Evolutionary conservation across 306 rosid species (phyloP).

Genomic region (Cicer pinnatifidum): DNA sequence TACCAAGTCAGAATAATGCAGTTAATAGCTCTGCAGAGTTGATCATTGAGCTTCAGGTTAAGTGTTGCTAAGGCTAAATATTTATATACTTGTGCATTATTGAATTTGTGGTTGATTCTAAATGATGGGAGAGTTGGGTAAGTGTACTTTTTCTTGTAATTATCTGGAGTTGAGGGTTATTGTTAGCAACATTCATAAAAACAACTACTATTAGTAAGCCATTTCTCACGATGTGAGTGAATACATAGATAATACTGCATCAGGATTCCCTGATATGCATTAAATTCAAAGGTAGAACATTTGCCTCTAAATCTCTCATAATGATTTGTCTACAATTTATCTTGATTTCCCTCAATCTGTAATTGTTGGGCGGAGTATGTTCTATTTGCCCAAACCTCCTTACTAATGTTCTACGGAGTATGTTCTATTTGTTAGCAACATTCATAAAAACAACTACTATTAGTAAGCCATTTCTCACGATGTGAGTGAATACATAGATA

Average conservation of each 20-base stretch:
- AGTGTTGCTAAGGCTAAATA: slow-evolving; percentile 40
- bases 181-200: background rate
- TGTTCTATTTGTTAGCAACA: no score
- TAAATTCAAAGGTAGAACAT: no score
- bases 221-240: no score
- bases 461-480: background rate
- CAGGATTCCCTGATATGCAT: no score
- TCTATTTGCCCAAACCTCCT: background rate
- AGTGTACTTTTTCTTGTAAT: slow-evolving; percentile 3
- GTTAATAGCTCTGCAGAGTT: slow-evolving; percentile 56
- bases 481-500: no score
- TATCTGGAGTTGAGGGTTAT: background rate
- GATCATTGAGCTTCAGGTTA: slow-evolving; percentile 84
- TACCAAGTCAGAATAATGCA: slow-evolving; percentile 48
- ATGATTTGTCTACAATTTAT: no score
- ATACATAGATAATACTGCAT: no score
- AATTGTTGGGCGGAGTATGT: no score
- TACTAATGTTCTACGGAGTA: background rate
- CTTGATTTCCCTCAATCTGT: no score
- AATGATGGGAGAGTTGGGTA: background rate
- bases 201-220: background rate
- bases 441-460: background rate
- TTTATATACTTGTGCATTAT: background rate
- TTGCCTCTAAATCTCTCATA: no score
- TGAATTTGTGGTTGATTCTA: slow-evolving; percentile 26